Evolutionary conservation across 108 stramenopile species (phyloP).

Genomic region (Epithemia pelagica): DNA sequence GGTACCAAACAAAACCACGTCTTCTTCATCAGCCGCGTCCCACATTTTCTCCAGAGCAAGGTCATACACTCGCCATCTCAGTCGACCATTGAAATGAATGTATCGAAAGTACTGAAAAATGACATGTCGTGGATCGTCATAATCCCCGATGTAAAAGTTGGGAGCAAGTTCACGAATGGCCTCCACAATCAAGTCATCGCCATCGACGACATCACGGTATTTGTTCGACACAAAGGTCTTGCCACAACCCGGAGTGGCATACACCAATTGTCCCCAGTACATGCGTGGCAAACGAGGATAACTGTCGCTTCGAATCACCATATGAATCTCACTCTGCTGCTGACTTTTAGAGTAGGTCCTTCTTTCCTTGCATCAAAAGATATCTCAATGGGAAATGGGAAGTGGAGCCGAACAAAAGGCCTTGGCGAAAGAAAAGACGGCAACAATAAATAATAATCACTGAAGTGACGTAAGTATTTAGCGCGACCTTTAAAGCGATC

Average conservation of each 20-base stretch:
- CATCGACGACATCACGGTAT: constrained; percentile 20
- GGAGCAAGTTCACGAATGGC: constrained; percentile 9
- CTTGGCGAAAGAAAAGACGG: no score
- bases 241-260: constrained; percentile 19
- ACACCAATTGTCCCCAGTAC: constrained; percentile 17
- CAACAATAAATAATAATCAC: no score
- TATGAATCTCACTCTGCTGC: no score
- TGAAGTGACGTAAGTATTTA: no score
- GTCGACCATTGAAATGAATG: constrained; percentile 11
- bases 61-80: constrained; percentile 16
- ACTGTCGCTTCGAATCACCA: constrained; percentile 12
- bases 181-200: constrained; percentile 18
- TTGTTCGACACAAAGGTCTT: constrained; percentile 19
- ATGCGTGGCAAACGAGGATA: constrained; percentile 17
- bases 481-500: no score
- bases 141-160: constrained; percentile 2
- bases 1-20: no score
- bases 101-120: constrained; percentile 18
- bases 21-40: constrained; percentile 13
- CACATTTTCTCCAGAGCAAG: constrained; percentile 11
- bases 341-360: no score
- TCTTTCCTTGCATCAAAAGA: no score
- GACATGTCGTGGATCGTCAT: constrained; percentile 14
- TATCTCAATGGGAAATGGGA: no score
- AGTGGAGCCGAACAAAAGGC: no score